Base-by-base conservation (phyloP, 352 stramenopile species). In the Blastocystis sp. region DNA sequence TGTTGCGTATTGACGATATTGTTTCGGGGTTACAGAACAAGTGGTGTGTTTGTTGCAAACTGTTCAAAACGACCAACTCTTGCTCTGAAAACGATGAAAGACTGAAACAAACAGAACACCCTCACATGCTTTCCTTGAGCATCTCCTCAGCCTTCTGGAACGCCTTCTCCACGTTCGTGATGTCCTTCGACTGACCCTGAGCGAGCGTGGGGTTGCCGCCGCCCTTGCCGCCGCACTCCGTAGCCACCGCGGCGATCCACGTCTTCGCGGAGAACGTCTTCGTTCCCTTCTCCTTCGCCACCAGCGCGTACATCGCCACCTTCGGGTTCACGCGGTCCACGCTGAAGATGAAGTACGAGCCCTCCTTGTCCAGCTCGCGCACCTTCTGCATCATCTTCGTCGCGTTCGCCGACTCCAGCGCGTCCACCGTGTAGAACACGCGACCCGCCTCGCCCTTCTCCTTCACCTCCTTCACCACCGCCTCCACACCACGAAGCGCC, bases 1-100 rank as follows among this genome's bases (percentile, higher is more conserved):
- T 98, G 88, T 91, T 97, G 90, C 95, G 98, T 88, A 99, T 99
- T 92, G 98, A 99, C 92, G 98, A 99, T 92, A 98, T 99, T 91
- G 97, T 99, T 41, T 99, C 96, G 70, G 97, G 97, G 59, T 95
- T 98, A 74, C 97, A 97, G 88, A 98, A 98, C 91, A 96, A 96
- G 91, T 85, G 29, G 26, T 39, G 45, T 13, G 33, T 74, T 74
- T 74, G 9, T 81, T 81, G 26, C 6, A 19, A 6, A 55, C 41
- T 55, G 41, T 55, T 55, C 4, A 6, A 16, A 19, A 19, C 45
- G 9, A 6, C 45, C 45, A 1, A 16, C 45, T 19, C 45, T 55
- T 16, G 16, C 45, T 55, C 45, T 55, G 6, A 55, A 55, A 55
- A 16, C 16, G 45, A 55, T 55, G 45, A 55, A 16, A 19, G 45